A percentile compares a stretch with the other conserved stretches of the same genome.
Conservation (phyloP, 2,329 filamentous ascomycete species). For the Aspergillus melleus region DNA sequence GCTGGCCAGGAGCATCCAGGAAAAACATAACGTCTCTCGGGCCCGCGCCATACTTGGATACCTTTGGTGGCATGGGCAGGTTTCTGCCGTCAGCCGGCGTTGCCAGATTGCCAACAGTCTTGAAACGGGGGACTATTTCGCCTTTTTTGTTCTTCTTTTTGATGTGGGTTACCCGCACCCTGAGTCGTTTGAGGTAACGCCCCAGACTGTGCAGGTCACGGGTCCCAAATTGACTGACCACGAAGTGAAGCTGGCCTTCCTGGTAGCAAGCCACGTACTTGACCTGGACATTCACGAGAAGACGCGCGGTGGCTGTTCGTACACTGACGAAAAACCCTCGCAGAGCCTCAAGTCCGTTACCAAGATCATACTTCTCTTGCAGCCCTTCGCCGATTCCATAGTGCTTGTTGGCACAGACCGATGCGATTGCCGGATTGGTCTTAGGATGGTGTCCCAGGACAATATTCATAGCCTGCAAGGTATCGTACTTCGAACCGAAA, state of each 20-base stretch:
- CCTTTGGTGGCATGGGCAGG: constrained; percentile 36
- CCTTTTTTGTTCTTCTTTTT: constrained; percentile 36
- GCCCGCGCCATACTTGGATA: constrained; percentile 44
- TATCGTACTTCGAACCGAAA: constrained; percentile 49
- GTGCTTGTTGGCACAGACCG: constrained; percentile 55
- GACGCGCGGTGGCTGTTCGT: constrained; percentile 57
- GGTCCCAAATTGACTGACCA: constrained; percentile 34
- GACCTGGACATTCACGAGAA: constrained; percentile 65
- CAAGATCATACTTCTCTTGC: constrained; percentile 43
- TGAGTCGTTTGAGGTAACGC: constrained; percentile 42
- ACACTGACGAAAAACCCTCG: constrained; percentile 65
- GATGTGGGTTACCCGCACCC: constrained; percentile 44
- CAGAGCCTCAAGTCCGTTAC: constrained; percentile 55
- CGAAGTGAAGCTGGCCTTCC: constrained; percentile 29
- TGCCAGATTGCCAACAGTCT: constrained; percentile 52
- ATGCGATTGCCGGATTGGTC: constrained; percentile 40
- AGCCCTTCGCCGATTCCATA: constrained; percentile 43
- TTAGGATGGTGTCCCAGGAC: constrained; percentile 54
- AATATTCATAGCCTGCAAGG: constrained; percentile 61
- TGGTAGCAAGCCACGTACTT: constrained; percentile 61
- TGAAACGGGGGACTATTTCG: constrained; percentile 37
- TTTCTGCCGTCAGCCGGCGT: constrained; percentile 36
- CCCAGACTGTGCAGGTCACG: constrained; percentile 24
- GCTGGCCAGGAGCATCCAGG: constrained; percentile 32
- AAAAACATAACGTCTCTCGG: constrained; percentile 59